Base-by-base conservation (phyloP, 2,329 filamentous ascomycete genomes). In the Parascedosporium putredinis region DNA sequence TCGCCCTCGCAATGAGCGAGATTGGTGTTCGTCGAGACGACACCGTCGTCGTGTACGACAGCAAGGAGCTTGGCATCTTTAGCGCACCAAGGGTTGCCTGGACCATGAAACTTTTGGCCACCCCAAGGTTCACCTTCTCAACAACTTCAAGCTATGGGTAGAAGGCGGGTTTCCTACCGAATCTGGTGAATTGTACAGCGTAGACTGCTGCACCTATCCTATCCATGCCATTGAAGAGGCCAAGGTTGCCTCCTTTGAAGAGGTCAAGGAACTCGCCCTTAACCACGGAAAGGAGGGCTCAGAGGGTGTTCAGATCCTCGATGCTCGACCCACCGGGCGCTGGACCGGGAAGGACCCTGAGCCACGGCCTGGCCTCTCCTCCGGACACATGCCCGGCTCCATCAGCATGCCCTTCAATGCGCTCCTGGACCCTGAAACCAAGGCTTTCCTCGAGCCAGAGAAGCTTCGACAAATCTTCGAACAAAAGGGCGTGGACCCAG, bases 111-210 rank as follows among this genome's bases (percentile, higher is more conserved):
- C 81, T 88, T 29, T 97, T 97, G 93, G 93, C 1, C 93, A 98
- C 64, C 73, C 81, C 42, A 84, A 81, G 55, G 91, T 98, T 12
- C 89, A 96, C 64, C 69, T 98, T 16, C 70, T 98, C 50, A 94
- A 98, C 71, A 98, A 98, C 70, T 98, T 96, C 70, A 86, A 84
- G 64, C 68, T 86, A n/a, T 98, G 90, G 88, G 83, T 91, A 2
- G 85, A 91, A 29, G 75, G 94, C 60, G 88, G 86, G 1, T 78
- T 83, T 56, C 86, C 89, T 0, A 85, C 83, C 1, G 89, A 95
- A 69, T 81, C 81, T n/a, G 90, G 91, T 47, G 70, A 86, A 64
- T 67, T 86, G 48, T 83, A 80, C 65, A 79, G 70, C 51, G 76
- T 84, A 42, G 80, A 84, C 60, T 83, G 79, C 61, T 78, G 75